Evolutionary conservation across 192 early-diverging fungal genomes (phyloP), one percentile per base, ranked within the genome.

Genomic region (Jimgerdemannia flammicorona): DNA sequence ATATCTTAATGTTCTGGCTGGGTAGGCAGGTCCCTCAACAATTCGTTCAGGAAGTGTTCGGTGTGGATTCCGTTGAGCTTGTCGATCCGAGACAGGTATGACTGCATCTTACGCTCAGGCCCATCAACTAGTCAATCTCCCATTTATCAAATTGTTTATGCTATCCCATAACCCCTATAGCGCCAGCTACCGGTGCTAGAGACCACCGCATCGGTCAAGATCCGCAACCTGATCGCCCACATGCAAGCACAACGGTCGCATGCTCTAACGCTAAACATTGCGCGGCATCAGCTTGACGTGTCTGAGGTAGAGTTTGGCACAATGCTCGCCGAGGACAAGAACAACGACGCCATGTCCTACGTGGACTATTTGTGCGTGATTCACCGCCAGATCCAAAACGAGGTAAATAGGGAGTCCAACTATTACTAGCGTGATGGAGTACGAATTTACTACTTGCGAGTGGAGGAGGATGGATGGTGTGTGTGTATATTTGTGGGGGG

Each of bases 321-420:
- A 40, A 77, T 91, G 72, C 79, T 99, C 74, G 81, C 91, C 14
- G 98, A 99, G 83, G 98, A 99, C 83, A 91, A 93, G 78, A 95
- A 93, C 75, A 89, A 91, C 66, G 95, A 93, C 66, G 88, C 89
- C 70, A 91, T 95, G 92, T 91, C 89, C 10, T 99, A 99, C 81
- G 95, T 98, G 6, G 97, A 99, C 76, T 98, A 91, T 74, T 80
- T 99, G 40, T 93, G 93, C 67, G 80, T 88, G 39, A 90, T 98
- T 72, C 98, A 99, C 82, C 87, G 93, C 77, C 92, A 91, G 80
- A 94, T 96, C 75, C 93, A 93, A 80, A 86, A 82, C 11, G 93
- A 94, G 77, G 89, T 87, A 73, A 88, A 86, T 66, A 86, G 49
- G 49, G 49, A 59, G 49, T 10, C 14, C 49, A 59, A 6, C 49